Percentiles rank a stretch among this genome's conserved stretches.
phyloP scores from a whole-genome alignment of 2,329 filamentous ascomycete genomes.

The Xylariaceae sp. region DNA sequence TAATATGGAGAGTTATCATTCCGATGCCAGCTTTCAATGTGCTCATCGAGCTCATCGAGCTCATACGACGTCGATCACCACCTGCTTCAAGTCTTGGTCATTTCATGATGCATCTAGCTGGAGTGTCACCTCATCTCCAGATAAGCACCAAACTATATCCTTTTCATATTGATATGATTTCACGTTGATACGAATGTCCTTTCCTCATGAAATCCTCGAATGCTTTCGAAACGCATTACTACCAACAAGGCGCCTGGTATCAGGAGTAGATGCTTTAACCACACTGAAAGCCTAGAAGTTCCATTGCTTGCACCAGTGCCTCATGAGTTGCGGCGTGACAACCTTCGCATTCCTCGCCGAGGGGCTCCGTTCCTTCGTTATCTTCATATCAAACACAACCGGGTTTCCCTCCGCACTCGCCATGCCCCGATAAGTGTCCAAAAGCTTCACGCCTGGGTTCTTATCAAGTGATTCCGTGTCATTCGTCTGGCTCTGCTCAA shows the following conservation, averaged over 20 bases:
- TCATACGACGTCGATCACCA: too few species aligned
- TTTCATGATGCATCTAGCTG: too few species aligned
- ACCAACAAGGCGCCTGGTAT: too few species aligned
- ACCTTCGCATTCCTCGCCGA: constrained; percentile 41
- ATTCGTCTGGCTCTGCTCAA: constrained; percentile 41
- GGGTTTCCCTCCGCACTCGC: constrained; percentile 24
- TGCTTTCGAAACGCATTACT: too few species aligned
- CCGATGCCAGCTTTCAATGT: too few species aligned
- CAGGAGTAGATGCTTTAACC: background rate
- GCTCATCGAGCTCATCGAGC: too few species aligned
- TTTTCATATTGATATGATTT: too few species aligned
- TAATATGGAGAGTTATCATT: too few species aligned
- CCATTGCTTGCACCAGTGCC: constrained; percentile 49
- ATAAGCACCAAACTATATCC: too few species aligned
- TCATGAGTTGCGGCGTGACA: constrained; percentile 44
- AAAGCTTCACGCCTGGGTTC: constrained; percentile 51
- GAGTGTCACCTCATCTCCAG: too few species aligned
- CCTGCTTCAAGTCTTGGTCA: too few species aligned
- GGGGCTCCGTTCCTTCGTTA: constrained; percentile 39
- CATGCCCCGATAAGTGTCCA: constrained; percentile 47
- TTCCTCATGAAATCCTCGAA: background rate
- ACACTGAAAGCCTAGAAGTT: constrained; percentile 22
- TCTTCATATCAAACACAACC: constrained; percentile 39
- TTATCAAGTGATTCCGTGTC: constrained; percentile 36
- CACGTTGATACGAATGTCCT: too few species aligned